Percentiles rank a stretch among this genome's conserved stretches.
phyloP scores from a whole-genome alignment of 2,329 filamentous ascomycete species.

The Escovopsis weberi region DNA sequence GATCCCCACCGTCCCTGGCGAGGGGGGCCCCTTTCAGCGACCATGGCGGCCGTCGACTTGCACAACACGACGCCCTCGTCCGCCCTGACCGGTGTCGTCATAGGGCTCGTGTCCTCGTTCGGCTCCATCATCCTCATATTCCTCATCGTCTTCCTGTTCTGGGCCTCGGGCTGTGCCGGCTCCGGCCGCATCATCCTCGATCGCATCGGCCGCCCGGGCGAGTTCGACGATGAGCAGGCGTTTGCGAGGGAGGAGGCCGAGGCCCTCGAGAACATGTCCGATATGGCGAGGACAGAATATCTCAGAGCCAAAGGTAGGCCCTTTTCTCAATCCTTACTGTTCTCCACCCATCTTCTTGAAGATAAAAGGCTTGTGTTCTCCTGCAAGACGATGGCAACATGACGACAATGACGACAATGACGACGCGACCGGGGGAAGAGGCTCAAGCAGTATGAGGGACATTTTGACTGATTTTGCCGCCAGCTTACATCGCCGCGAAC shows the following conservation, averaged over 20 bases:
- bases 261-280: constrained; percentile 90
- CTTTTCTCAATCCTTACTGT: not conserved
- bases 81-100: constrained; percentile 65
- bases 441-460: too few species aligned
- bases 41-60: constrained; percentile 12
- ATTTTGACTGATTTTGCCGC: not conserved
- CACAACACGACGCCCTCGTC: constrained; percentile 22
- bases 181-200: constrained; percentile 86
- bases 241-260: constrained; percentile 90
- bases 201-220: constrained; percentile 80
- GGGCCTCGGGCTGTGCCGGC: constrained; percentile 53
- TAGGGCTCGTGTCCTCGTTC: constrained; percentile 87
- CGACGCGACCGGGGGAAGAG: too few species aligned
- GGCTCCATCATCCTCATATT: constrained; percentile 79
- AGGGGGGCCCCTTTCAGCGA: constrained; percentile 3
- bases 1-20: too few species aligned
- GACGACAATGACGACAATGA: too few species aligned
- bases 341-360: constrained; percentile 2
- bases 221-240: constrained; percentile 95
- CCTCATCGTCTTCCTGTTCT: constrained; percentile 81
- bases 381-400: too few species aligned
- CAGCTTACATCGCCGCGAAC: constrained; percentile 87
- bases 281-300: constrained; percentile 80
- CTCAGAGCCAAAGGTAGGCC: constrained; percentile 77
- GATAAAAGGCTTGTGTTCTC: too few species aligned